Evolutionary conservation across 2,329 filamentous ascomycete species (phyloP).

Genomic region (Paecilomyces formosus): DNA sequence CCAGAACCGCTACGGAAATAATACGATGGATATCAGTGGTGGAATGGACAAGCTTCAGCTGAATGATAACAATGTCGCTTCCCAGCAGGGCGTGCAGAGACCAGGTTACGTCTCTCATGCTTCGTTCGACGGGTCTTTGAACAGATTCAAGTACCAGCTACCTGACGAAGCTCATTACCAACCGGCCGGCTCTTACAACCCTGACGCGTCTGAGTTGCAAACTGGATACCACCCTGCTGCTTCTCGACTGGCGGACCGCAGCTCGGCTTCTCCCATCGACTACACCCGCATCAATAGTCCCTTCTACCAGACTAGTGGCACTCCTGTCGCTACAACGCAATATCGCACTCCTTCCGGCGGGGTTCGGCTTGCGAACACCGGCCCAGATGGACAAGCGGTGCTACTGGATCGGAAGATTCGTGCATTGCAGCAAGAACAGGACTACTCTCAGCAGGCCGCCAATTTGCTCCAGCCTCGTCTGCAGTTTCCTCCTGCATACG

Average conservation of each 20-base stretch:
- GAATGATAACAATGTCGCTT: conserved; percentile 25
- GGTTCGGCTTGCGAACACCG: conserved; percentile 28
- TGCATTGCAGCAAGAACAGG: conserved; percentile 38
- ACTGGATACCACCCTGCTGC: conserved; percentile 29
- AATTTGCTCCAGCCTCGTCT: conserved; percentile 22
- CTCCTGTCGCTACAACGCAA: conserved; percentile 28
- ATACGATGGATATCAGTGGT: conserved; percentile 22
- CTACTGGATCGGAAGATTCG: conserved; percentile 44
- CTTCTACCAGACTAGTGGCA: conserved; percentile 41
- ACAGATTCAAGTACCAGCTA: conserved; percentile 35
- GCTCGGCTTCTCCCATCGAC: conserved; percentile 39
- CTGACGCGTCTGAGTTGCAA: conserved; percentile 23
- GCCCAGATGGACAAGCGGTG: conserved; percentile 35
- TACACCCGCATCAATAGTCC: conserved; percentile 38
- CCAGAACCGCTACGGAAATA: conserved; percentile 19
- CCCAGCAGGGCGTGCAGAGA: conserved; percentile 20
- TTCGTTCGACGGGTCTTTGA: conserved; percentile 40
- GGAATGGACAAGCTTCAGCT: conserved; percentile 29
- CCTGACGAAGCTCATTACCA: conserved; percentile 23
- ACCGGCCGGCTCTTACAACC: conserved; percentile 14
- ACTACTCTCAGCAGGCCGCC: conserved; percentile 18
- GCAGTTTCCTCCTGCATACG: conserved; percentile 24
- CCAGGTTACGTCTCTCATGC: conserved; percentile 23
- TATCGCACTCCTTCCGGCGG: conserved; percentile 36
- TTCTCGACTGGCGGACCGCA: conserved; percentile 37